Evolutionary conservation across 2,329 filamentous ascomycete genomes (phyloP).

Genomic region (Xylogone sp.): DNA sequence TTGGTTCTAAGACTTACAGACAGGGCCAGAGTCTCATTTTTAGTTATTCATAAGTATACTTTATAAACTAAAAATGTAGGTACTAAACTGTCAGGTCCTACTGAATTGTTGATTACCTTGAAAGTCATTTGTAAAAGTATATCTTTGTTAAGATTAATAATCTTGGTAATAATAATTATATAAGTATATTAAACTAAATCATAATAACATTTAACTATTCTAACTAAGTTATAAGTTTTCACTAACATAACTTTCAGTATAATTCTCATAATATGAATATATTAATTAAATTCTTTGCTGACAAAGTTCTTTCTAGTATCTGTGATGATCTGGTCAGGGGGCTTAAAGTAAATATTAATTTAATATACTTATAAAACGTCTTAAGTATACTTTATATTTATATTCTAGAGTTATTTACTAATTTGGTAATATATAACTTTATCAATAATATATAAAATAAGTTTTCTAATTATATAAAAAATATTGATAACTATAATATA

Average conservation of each 20-base stretch:
- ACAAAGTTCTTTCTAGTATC: no score
- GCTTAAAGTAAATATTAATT: no score
- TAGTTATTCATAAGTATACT: no score
- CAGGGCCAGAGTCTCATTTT: no score
- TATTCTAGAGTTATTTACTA: conserved; percentile 3
- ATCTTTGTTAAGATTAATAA: no score
- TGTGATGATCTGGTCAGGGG: conserved; percentile 2
- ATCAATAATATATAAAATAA: conserved; percentile 4
- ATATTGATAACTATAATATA: conserved; percentile 5
- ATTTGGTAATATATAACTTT: conserved; percentile 1
- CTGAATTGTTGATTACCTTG: no score
- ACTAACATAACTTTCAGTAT: conserved; percentile 2
- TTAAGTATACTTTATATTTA: not conserved
- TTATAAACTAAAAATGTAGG: no score
- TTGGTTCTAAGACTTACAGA: no score
- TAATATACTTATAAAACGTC: conserved; percentile 3
- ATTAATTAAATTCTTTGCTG: conserved; percentile 4
- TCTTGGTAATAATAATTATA: no score
- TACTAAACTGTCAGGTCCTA: no score
- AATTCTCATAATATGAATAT: conserved; percentile 1
- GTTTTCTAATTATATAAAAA: conserved; percentile 2
- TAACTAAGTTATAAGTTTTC: conserved; percentile 5
- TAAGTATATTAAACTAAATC: no score
- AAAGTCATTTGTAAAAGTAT: no score
- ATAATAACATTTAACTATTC: conserved; percentile 7